Conservation (phyloP, 306 rosid species). For the Prunus mongolica region DNA sequence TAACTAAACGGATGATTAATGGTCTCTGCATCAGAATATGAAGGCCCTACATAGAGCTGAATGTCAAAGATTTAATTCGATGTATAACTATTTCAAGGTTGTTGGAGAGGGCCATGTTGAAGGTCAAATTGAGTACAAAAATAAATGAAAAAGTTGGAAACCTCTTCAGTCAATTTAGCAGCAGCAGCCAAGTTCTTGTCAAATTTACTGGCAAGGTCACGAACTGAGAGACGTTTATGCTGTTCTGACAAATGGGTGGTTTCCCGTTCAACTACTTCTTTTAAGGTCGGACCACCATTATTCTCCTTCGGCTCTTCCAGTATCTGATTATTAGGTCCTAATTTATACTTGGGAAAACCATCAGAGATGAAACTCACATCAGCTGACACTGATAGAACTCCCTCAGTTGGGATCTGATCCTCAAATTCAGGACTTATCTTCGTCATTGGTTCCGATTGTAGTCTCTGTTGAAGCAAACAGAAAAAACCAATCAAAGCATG, state of each 20-base stretch:
- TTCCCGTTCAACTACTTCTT: slow-evolving; percentile 76
- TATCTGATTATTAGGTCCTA: slow-evolving; percentile 75
- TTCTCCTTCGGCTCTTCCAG: slow-evolving; percentile 70
- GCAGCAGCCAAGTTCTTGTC: slow-evolving; percentile 94
- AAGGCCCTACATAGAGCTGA: background rate
- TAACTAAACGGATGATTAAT: background rate
- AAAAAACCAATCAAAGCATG: slow-evolving; percentile 9
- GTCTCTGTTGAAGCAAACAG: slow-evolving; percentile 28
- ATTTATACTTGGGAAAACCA: slow-evolving; percentile 76
- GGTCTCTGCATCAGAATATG: background rate
- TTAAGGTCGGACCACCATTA: slow-evolving; percentile 63
- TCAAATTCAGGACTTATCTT: slow-evolving; percentile 82
- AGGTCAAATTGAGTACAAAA: background rate
- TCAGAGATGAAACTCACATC: slow-evolving; percentile 81
- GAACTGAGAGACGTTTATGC: slow-evolving; percentile 94
- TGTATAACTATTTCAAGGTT: background rate
- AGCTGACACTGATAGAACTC: slow-evolving; percentile 67
- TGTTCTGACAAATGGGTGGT: slow-evolving; percentile 70
- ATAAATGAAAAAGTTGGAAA: slow-evolving; percentile 24
- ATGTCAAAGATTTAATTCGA: background rate
- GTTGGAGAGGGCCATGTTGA: background rate
- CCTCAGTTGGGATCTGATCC: slow-evolving; percentile 51
- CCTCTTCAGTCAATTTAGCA: slow-evolving; percentile 91
- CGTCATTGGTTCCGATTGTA: slow-evolving; percentile 52
- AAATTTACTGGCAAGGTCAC: slow-evolving; percentile 94